These are phyloP conservation scores for Mortierella sp. DNA, from an alignment of 371 early-diverging fungal genomes.

Conservation along the genomic window DNA sequence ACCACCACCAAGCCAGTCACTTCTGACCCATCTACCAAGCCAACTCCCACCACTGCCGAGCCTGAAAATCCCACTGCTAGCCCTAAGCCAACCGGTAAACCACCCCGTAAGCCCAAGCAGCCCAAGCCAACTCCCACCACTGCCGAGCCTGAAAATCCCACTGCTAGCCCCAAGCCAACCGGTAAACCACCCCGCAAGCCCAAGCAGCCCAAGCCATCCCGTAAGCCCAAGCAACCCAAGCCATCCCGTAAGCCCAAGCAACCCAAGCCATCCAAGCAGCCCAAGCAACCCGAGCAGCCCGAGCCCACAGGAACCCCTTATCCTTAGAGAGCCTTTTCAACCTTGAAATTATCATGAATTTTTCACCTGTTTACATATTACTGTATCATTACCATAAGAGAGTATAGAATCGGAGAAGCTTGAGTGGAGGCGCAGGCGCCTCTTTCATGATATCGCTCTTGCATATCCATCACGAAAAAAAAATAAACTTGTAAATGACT, in stretches of 20 bases:
- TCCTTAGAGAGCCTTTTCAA: too few relatives aligned
- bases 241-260: too few relatives aligned
- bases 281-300: background rate
- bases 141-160: too few relatives aligned
- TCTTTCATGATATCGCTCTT: background rate
- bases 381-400: background rate
- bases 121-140: conserved; percentile 19
- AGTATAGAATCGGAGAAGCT: background rate
- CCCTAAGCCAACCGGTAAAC: background rate
- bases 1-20: background rate
- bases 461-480: too few relatives aligned
- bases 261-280: background rate
- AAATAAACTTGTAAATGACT: background rate
- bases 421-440: background rate
- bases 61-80: background rate
- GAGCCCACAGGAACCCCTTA: too few relatives aligned
- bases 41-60: conserved; percentile 18
- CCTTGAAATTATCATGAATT: too few relatives aligned
- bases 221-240: background rate
- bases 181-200: too few relatives aligned
- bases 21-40: conserved; percentile 7
- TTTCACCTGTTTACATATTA: too few relatives aligned
- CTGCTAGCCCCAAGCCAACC: background rate
- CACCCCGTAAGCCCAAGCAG: background rate
- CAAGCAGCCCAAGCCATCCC: background rate